Evolutionary conservation across 352 stramenopile genomes (phyloP).

Genomic region (Hyaloperonospora brassicae): DNA sequence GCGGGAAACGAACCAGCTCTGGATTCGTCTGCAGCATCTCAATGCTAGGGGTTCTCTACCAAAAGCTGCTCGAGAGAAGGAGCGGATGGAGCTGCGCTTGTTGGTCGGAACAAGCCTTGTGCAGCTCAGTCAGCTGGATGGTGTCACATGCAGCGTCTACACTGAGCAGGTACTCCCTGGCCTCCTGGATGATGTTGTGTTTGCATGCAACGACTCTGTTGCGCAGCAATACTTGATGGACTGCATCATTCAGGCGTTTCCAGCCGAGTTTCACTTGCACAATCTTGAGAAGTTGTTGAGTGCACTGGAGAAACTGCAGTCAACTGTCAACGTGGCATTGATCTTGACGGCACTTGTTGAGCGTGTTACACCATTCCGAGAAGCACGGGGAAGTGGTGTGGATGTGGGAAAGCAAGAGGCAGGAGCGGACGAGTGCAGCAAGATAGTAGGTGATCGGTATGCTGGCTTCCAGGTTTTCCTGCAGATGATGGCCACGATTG

Average conservation of each 20-base stretch:
- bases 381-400: conserved; percentile 21
- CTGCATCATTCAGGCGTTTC: conserved; percentile 97
- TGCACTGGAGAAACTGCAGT: conserved; percentile 78
- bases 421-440: conserved; percentile 9
- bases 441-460: conserved; percentile 14
- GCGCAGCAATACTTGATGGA: conserved; percentile 98
- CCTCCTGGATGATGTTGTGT: conserved; percentile 89
- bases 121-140: conserved; percentile 93
- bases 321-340: conserved; percentile 86
- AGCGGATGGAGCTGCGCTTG: conserved; percentile 92
- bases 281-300: conserved; percentile 90
- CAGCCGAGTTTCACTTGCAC: conserved; percentile 95
- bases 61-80: conserved; percentile 47
- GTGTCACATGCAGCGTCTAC: conserved; percentile 88
- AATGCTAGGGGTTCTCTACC: conserved; percentile 30
- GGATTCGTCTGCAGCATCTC: conserved; percentile 97
- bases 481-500: conserved; percentile 17
- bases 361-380: conserved; percentile 87
- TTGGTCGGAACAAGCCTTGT: conserved; percentile 97
- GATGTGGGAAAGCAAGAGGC: conserved; percentile 11
- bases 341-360: conserved; percentile 92
- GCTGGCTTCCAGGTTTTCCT: conserved; percentile 16
- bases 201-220: conserved; percentile 92
- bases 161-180: conserved; percentile 82
- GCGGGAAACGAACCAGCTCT: conserved; percentile 96